phyloP scores from a whole-genome alignment of 169 alveolate species.

The Cryptosporidium andersoni region DNA sequence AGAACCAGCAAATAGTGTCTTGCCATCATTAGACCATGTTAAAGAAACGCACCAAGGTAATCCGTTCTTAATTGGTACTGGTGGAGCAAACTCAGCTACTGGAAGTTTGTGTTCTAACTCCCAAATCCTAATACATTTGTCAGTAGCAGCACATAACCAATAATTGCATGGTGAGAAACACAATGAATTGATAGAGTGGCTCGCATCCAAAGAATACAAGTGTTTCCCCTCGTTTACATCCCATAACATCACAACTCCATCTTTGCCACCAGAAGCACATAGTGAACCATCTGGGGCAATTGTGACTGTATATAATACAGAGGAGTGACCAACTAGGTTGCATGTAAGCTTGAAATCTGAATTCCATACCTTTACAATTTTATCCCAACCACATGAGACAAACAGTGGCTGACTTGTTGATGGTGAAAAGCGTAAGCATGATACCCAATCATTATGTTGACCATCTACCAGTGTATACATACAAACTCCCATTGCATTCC shows the following conservation, averaged over 20 bases:
- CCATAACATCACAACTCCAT: constrained; percentile 95
- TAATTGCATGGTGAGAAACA: constrained; percentile 95
- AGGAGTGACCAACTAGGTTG: constrained; percentile 94
- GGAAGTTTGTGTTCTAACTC: constrained; percentile 92
- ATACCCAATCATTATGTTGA: constrained; percentile 97
- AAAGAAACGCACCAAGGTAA: constrained; percentile 93
- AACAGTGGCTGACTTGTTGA: constrained; percentile 92
- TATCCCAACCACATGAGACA: constrained; percentile 98
- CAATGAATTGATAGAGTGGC: constrained; percentile 91
- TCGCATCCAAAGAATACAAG: constrained; percentile 91
- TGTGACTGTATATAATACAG: constrained; percentile 92
- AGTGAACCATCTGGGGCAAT: constrained; percentile 96
- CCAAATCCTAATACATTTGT: constrained; percentile 91
- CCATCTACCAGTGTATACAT: constrained; percentile 92
- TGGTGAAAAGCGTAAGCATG: constrained; percentile 96
- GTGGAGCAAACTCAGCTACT: constrained; percentile 89
- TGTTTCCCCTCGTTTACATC: constrained; percentile 94
- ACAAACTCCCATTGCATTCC: constrained; percentile 99
- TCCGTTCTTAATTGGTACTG: constrained; percentile 88
- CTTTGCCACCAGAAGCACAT: constrained; percentile 99
- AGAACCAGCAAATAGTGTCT: constrained; percentile 89
- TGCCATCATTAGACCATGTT: constrained; percentile 93
- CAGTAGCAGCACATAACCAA: constrained; percentile 96
- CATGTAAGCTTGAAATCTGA: constrained; percentile 90
- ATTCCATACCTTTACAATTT: constrained; percentile 88